Percentiles rank a stretch among this genome's conserved stretches.
Conservation (phyloP, 176 grass and related monocot genomes). For the Panicum miliaceum region DNA sequence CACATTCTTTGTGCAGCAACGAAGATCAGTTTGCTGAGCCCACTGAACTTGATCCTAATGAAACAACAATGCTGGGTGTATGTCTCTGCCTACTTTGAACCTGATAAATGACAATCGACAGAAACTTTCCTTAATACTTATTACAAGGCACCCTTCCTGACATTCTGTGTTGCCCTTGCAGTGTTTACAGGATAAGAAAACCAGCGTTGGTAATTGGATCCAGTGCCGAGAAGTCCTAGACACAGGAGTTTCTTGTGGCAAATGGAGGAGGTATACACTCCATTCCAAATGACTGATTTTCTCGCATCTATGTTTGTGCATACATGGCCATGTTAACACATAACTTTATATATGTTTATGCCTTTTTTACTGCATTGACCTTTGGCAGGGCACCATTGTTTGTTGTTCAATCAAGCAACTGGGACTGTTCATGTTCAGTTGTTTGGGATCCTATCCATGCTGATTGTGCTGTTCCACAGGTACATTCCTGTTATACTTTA, state of each 20-base stretch:
- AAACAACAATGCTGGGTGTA: constrained; percentile 44
- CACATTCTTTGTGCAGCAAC: constrained; percentile 56
- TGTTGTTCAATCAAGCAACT: constrained; percentile 63
- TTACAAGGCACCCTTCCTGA: constrained; percentile 1
- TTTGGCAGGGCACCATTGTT: constrained; percentile 62
- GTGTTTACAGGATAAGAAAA: constrained; percentile 41
- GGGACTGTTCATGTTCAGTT: constrained; percentile 79
- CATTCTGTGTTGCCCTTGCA: constrained; percentile 29
- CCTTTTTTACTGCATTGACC: constrained; percentile 22
- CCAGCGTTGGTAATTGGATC: constrained; percentile 62
- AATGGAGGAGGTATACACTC: constrained; percentile 71
- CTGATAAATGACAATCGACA: constrained; percentile 26
- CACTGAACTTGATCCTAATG: constrained; percentile 54
- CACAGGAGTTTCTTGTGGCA: constrained; percentile 63
- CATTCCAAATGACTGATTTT: constrained; percentile 2
- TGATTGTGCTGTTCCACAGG: constrained; percentile 92
- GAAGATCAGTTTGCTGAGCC: constrained; percentile 52
- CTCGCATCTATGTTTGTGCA: neutral
- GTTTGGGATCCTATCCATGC: constrained; percentile 76
- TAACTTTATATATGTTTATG: constrained; percentile 10
- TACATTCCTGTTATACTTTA: constrained; percentile 19
- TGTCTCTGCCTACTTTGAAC: constrained; percentile 36
- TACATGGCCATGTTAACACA: neutral
- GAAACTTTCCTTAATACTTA: constrained; percentile 32
- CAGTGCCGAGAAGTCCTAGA: constrained; percentile 61